Evolutionary conservation across 2,329 filamentous ascomycete genomes (phyloP), one percentile per base, ranked within the genome.

Genomic region (Knufia fluminis): DNA sequence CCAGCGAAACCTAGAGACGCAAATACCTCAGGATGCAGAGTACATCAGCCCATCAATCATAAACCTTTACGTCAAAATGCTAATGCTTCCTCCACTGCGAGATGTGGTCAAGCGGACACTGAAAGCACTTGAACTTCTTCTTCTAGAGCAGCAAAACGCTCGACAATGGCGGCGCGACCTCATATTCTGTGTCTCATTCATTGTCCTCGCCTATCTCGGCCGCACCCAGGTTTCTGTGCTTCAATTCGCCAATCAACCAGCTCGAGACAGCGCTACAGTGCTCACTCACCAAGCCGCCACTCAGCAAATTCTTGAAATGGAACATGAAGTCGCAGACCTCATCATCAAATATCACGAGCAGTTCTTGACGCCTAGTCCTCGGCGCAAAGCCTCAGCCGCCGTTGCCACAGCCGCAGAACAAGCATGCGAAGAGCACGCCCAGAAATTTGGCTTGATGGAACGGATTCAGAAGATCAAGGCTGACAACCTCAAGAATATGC

Each of bases 271-370:
- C 26, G 40, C 19, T n/a, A 49, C 40, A 26, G 46, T 43, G 12
- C 31, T 49, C 4, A 43, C 38, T 17, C 38, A 33, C 14, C 38
- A 49, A 43, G 46, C 38, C 17, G 46, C 46, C 14, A 26, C 38
- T 28, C 38, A 49, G 19, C 46, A 49, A 38, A 38, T 49, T n/a
- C n/a, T 49, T n/a, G 46, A 42, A n/a, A 49, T 49, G 38, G 46
- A 49, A 26, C 31, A 19, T 19, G 46, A 49, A 26, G n/a, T 49
- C 12, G 36, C 26, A 10, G 31, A 49, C 24, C 38, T 49, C 14
- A 35, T 49, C 3, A 49, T 49, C 19, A 42, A 33, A 19, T 49
- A 49, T 23, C 39, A 42, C 19, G 22, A 49, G 12, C 46, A 49
- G 28, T 49, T 49, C 16, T 22, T 49, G 16, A 43, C 39, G 9